Percentiles rank a stretch among this genome's conserved stretches.
These are phyloP conservation scores for Aotearoamyces nothofagi DNA, from an alignment of 2,329 filamentous ascomycete species.

Conservation along the genomic window DNA sequence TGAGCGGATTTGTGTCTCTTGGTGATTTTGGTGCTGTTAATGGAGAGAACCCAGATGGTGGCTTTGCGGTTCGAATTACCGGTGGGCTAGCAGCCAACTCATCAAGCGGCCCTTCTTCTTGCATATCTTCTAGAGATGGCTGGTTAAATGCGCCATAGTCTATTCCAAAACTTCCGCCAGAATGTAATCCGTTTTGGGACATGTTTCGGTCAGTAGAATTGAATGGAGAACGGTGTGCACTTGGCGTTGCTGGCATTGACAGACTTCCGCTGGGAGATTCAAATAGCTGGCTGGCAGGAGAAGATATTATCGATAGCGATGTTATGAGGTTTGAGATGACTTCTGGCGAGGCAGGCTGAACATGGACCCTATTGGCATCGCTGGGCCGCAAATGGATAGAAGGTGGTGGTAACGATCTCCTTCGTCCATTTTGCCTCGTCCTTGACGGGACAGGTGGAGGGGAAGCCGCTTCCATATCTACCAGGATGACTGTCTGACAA, in stretches of 20 bases:
- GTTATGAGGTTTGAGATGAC: slow-evolving; percentile 58
- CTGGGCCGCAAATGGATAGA: slow-evolving; percentile 8
- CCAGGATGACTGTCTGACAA: slow-evolving; percentile 4
- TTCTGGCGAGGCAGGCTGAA: slow-evolving; percentile 35
- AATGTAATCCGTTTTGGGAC: slow-evolving; percentile 9
- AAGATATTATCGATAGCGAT: slow-evolving; percentile 51
- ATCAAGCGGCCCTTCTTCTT: slow-evolving; percentile 35
- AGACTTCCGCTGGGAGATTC: slow-evolving; percentile 30
- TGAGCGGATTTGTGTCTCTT: slow-evolving; percentile 32
- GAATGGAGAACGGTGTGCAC: slow-evolving; percentile 16
- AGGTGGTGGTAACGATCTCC: slow-evolving; percentile 16
- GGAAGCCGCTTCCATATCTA: slow-evolving; percentile 1
- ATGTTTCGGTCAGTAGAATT: slow-evolving; percentile 9
- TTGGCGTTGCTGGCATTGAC: slow-evolving; percentile 23
- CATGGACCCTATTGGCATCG: slow-evolving; percentile 14
- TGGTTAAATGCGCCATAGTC: slow-evolving; percentile 54
- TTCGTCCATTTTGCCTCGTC: slow-evolving; percentile 14
- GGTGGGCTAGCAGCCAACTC: slow-evolving; percentile 50
- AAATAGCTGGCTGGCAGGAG: slow-evolving; percentile 54
- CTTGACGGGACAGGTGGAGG: slow-evolving; percentile 16
- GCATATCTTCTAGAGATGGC: slow-evolving; percentile 31
- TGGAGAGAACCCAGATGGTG: slow-evolving; percentile 59
- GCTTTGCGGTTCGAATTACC: slow-evolving; percentile 68
- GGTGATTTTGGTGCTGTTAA: slow-evolving; percentile 46
- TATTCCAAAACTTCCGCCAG: slow-evolving; percentile 43